phyloP scores from a whole-genome alignment of 225 moss, liverwort and hornwort species.

The Thuidium tamariscinum region DNA sequence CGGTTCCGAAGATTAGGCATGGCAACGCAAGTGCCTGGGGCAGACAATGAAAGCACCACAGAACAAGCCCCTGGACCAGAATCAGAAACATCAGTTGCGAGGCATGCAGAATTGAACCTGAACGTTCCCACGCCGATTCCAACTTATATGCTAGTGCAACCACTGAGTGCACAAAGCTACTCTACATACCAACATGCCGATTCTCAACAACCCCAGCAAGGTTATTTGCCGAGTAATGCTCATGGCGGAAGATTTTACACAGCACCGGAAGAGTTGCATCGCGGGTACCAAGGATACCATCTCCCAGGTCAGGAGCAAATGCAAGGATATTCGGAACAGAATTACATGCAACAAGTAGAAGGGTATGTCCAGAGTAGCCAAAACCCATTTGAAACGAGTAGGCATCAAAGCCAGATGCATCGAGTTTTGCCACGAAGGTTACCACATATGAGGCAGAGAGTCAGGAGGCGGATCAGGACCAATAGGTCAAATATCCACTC shows the following conservation, averaged over 20 bases:
- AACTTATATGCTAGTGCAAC: constrained; percentile 15
- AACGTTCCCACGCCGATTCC: constrained; percentile 7
- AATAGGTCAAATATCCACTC: constrained; percentile 19
- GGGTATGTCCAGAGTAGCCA: not conserved
- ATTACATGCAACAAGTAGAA: constrained; percentile 13
- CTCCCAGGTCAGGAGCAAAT: constrained; percentile 9
- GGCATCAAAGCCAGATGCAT: constrained; percentile 11
- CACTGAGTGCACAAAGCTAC: constrained; percentile 6
- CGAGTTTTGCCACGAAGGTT: constrained; percentile 16
- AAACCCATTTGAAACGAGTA: constrained; percentile 1
- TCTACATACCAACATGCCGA: constrained; percentile 1
- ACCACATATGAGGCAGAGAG: constrained; percentile 26
- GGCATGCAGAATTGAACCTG: constrained; percentile 2
- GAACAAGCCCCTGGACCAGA: constrained; percentile 1
- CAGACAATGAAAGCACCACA: constrained; percentile 10
- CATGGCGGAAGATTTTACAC: constrained; percentile 8
- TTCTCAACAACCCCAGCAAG: constrained; percentile 14
- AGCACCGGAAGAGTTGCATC: constrained; percentile 5
- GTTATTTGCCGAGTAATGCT: not conserved
- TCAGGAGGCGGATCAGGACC: constrained; percentile 13
- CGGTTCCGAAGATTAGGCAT: not conserved
- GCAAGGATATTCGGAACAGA: constrained; percentile 13
- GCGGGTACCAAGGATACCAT: constrained; percentile 3
- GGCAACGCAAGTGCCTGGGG: constrained; percentile 5
- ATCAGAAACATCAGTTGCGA: constrained; percentile 12